phyloP scores from a whole-genome alignment of 129 eudicot genomes.

The Ambrosia trifida region DNA sequence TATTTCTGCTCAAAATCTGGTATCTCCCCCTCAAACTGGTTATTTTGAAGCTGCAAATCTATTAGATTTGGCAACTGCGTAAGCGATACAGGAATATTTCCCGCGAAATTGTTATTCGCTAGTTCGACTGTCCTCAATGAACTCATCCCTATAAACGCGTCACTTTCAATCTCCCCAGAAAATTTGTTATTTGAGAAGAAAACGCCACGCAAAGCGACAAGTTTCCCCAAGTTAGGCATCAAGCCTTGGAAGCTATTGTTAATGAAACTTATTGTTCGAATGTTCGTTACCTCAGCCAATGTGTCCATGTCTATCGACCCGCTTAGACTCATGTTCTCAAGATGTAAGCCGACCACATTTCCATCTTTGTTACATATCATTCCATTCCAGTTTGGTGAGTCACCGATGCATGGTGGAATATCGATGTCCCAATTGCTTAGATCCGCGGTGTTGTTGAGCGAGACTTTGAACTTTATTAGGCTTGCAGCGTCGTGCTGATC shows the following conservation, averaged over 20 bases:
- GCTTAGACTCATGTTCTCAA: conserved; percentile 62
- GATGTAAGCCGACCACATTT: conserved; percentile 44
- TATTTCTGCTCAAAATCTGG: conserved; percentile 47
- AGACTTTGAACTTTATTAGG: conserved; percentile 40
- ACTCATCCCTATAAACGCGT: conserved; percentile 48
- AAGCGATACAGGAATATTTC: conserved; percentile 56
- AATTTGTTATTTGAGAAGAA: conserved; percentile 53
- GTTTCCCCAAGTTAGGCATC: conserved; percentile 42
- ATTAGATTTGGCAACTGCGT: conserved; percentile 37
- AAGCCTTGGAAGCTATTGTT: conserved; percentile 61
- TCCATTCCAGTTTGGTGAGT: conserved; percentile 53
- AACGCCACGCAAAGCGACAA: conserved; percentile 38
- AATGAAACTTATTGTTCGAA: conserved; percentile 54
- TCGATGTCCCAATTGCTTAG: conserved; percentile 39
- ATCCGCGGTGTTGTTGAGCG: conserved; percentile 31
- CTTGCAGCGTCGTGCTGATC: conserved; percentile 27
- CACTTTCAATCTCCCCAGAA: conserved; percentile 46
- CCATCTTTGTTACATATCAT: conserved; percentile 39
- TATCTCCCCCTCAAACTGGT: conserved; percentile 51
- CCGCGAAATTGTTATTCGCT: conserved; percentile 44
- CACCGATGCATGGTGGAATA: conserved; percentile 28
- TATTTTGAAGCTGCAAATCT: conserved; percentile 54
- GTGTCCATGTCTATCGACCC: conserved; percentile 54
- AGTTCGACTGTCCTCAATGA: conserved; percentile 41
- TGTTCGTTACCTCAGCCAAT: conserved; percentile 37